A percentile compares a stretch with the other conserved stretches of the same genome.
phyloP scores from a whole-genome alignment of 768 basidiomycete species.

The Suillus lakei region DNA sequence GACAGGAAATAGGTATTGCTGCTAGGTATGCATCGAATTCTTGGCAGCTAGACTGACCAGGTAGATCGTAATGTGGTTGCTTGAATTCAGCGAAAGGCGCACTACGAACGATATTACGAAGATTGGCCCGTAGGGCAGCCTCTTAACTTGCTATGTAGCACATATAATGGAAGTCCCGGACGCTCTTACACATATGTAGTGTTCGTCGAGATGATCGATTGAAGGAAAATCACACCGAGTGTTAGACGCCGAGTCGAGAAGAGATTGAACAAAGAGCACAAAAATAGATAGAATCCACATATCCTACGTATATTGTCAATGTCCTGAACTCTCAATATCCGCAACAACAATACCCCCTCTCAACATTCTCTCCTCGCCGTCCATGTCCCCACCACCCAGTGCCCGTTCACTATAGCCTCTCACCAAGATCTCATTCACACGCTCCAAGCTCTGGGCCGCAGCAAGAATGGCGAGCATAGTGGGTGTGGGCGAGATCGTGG shows the following conservation, averaged over 20 bases:
- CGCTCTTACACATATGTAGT: background rate
- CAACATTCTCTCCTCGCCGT: slow-evolving; percentile 12
- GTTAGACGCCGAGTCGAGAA: background rate
- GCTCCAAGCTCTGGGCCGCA: slow-evolving; percentile 28
- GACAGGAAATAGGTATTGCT: background rate
- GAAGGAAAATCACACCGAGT: background rate
- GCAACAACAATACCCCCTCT: background rate
- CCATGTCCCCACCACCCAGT: background rate
- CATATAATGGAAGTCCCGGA: too few relatives aligned
- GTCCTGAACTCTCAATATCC: background rate
- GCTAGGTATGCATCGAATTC: background rate
- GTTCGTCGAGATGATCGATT: background rate
- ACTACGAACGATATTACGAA: background rate
- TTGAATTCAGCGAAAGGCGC: background rate
- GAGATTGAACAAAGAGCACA: background rate
- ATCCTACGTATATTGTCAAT: background rate
- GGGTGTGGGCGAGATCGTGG: slow-evolving; percentile 25
- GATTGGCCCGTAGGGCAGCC: background rate
- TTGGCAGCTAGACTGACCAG: background rate
- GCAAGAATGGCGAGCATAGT: slow-evolving; percentile 27
- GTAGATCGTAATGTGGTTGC: background rate
- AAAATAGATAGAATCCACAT: background rate
- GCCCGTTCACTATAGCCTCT: slow-evolving; percentile 34
- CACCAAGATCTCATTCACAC: slow-evolving; percentile 42
- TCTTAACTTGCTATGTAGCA: too few relatives aligned